phyloP scores from a whole-genome alignment of 1,139 yeast genomes.

The Candida mesenterica region DNA sequence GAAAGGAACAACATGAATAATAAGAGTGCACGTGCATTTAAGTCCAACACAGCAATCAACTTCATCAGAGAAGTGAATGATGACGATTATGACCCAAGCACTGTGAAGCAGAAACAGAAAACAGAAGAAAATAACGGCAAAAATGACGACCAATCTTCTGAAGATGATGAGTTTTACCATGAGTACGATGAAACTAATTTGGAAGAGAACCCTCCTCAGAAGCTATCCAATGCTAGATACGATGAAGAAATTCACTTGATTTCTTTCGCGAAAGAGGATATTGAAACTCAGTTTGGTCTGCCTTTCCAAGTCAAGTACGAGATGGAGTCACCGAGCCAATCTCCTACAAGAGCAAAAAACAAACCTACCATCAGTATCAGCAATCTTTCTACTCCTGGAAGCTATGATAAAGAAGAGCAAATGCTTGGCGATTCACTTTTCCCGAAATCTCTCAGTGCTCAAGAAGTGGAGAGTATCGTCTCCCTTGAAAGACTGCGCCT shows the following conservation, averaged over 20 bases:
- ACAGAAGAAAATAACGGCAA: constrained; percentile 8
- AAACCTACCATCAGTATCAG: background rate
- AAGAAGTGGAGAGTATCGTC: constrained; percentile 73
- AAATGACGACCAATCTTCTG: constrained; percentile 9
- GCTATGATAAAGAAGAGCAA: constrained; percentile 6
- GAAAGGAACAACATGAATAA: background rate
- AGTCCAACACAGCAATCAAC: constrained; percentile 25
- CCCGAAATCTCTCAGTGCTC: constrained; percentile 64
- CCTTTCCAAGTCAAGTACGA: constrained; percentile 32
- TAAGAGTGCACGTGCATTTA: constrained; percentile 11
- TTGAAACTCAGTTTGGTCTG: constrained; percentile 27
- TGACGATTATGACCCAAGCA: constrained; percentile 16
- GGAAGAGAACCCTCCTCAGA: constrained; percentile 27
- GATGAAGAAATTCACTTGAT: constrained; percentile 32
- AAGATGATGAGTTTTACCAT: constrained; percentile 15
- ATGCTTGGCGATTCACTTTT: constrained; percentile 64
- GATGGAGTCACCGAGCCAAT: constrained; percentile 7
- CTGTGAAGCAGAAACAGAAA: background rate
- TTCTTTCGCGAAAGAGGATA: constrained; percentile 8
- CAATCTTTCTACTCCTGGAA: background rate
- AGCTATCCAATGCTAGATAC: constrained; percentile 21
- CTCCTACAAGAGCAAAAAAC: constrained; percentile 4
- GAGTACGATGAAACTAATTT: constrained; percentile 27
- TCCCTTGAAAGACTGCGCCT: constrained; percentile 71
- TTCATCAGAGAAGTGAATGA: constrained; percentile 38